Evolutionary conservation across 192 early-diverging fungal genomes (phyloP), one percentile per base, ranked within the genome.

Genomic region (Glomus cerebriforme): DNA sequence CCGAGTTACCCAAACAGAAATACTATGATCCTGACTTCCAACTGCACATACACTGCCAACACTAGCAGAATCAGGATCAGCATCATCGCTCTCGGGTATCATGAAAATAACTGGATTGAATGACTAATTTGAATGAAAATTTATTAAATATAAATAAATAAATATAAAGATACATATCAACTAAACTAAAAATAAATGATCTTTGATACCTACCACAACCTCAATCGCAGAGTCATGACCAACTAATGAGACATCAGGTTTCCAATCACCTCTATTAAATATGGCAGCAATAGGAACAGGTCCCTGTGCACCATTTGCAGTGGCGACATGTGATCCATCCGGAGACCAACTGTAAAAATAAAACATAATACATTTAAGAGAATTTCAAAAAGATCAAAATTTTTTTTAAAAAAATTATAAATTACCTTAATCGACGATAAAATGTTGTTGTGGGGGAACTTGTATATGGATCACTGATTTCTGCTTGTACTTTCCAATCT

Each of bases 181-280:
- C 5, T 10, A 24, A 24, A 26, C n/a, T 27, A 26, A 67, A 37
- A 22, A 35, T 67, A 39, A 39, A 39, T n/a, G n/a, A 3, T 35
- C 19, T 22, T 34, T 75, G 15, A 15, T 34, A 81, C 87, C 79
- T 80, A 92, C 91, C 6, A 95, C 93, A 0, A 95, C 95, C 85
- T 97, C 96, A 22, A 99, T 88, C 0, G 96, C 93, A 12, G 91
- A 89, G 29, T 88, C 79, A 84, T 99, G 98, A 0, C 98, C 98
- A 22, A 99, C 93, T 32, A 99, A 84, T 34, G 90, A 94, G 10
- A 95, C 82, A 63, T 95, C 93, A 5, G 92, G 81, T 6, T 80
- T 82, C 96, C 96, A 99, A 15, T 89, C 86, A 27, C 92, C 90
- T 60, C 98, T 80, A 24, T 86, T 83, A 26, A 99, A 88, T 12